Percentiles rank a stretch among this genome's conserved stretches.
phyloP scores from a whole-genome alignment of 805 yeast species.

The Priceomyces haplophilus region DNA sequence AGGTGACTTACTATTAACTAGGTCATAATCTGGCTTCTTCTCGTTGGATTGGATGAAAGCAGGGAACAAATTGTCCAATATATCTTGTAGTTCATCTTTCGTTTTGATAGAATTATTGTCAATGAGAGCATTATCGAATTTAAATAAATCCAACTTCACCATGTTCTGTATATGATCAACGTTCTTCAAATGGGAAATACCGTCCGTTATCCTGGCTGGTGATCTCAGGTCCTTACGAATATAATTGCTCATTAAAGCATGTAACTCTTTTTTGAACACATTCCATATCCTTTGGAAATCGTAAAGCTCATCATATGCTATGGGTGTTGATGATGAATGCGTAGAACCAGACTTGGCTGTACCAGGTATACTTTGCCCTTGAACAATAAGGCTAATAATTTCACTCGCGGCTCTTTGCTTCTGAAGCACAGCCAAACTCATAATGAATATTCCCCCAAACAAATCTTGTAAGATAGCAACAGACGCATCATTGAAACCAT shows the following conservation, averaged over 20 bases:
- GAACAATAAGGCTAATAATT: conserved; percentile 38
- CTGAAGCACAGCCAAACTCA: conserved; percentile 61
- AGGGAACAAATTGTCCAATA: conserved; percentile 65
- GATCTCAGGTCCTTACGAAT: conserved; percentile 22
- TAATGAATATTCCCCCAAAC: conserved; percentile 66
- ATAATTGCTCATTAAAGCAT: conserved; percentile 30
- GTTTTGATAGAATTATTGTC: conserved; percentile 18
- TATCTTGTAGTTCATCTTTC: conserved; percentile 29
- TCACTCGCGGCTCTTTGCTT: conserved; percentile 65
- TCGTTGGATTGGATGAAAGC: conserved; percentile 46
- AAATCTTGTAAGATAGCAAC: conserved; percentile 63
- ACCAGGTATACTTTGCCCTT: conserved; percentile 16
- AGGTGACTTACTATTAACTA: conserved; percentile 24
- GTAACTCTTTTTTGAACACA: conserved; percentile 30
- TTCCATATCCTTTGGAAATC: conserved; percentile 30
- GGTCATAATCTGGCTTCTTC: conserved; percentile 12
- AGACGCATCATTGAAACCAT: conserved; percentile 43
- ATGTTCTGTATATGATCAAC: conserved; percentile 25
- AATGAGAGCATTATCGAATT: conserved; percentile 30
- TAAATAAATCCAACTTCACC: conserved; percentile 23
- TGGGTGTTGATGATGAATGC: background rate
- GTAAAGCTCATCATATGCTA: conserved; percentile 1
- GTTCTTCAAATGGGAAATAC: conserved; percentile 5
- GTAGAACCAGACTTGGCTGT: background rate
- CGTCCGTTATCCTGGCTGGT: conserved; percentile 1